Base-by-base conservation (phyloP, 2,329 filamentous ascomycete genomes). In the Fusarium sp. region DNA sequence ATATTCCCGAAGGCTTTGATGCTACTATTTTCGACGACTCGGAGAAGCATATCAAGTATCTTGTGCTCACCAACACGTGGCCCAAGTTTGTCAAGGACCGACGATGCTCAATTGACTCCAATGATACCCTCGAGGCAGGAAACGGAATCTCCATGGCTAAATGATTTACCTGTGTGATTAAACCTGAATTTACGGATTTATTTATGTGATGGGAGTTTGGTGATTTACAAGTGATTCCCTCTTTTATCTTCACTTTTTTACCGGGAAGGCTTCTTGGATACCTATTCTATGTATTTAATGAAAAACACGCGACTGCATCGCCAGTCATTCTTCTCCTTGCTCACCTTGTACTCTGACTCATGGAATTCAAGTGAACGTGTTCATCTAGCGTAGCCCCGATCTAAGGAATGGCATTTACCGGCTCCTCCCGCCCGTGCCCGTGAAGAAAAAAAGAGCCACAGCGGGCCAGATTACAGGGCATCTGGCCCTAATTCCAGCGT, bases 31-130 rank as follows among this genome's bases (percentile, higher is more conserved):
- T 93, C 73, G 89, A 92, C 73, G 84, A 83, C 23, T 87, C 90
- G 0, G 86, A 91, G 76, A 79, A 81, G 19, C 88, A 86, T 75
- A 88, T 93, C 81, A 92, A 91, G 79, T 90, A 92, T 66, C 83
- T 92, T 1, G 90, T 93, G 5, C 81, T 92, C 60, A 91, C 90
- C 19, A 92, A 92, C 78, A 93, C 91, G 1, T 93, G 91, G 91
- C 87, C 87, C 39, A 89, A 88, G 76, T 90, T 87, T 69, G 84
- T 89, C 66, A 82, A 80, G 64, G 84, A 86, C 56, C 74, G 80
- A 52, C 74, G 80, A 38, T 73, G 76, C n/a, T 82, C 80, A 3
- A 73, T 80, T 41, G 80, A 82, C 52, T 76, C 77, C 12, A 70
- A 71, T 27, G 76, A 72, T 66, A 68, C 63, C 44, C 61, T 75